phyloP scores from a whole-genome alignment of 371 early-diverging fungal species.

The Entomophthora muscae region DNA sequence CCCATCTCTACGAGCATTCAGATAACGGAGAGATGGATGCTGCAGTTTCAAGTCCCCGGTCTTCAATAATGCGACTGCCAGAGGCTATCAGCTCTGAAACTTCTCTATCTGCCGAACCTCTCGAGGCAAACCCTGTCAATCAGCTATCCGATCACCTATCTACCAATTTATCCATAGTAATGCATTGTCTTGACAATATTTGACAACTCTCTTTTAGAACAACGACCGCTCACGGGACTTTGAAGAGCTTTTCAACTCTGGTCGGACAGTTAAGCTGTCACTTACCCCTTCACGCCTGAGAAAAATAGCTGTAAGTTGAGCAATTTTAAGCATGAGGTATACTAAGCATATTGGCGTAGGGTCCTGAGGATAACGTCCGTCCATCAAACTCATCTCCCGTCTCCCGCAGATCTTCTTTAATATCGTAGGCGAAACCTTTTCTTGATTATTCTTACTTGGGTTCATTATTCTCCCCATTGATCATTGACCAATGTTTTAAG shows the following conservation, averaged over 20 bases:
- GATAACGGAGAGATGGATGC: neutral
- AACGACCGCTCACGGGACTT: neutral
- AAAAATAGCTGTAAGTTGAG: neutral
- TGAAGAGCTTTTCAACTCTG: slow-evolving; percentile 1
- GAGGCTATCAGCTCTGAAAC: neutral
- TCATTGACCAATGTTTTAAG: neutral
- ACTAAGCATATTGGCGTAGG: neutral
- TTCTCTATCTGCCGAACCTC: neutral
- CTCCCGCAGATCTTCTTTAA: neutral
- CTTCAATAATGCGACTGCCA: neutral
- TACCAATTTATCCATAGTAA: slow-evolving; percentile 6
- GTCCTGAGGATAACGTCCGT: neutral
- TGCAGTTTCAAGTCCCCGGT: neutral
- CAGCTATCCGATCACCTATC: neutral
- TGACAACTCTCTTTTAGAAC: neutral
- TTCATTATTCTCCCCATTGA: neutral
- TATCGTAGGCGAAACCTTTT: neutral
- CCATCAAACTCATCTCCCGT: neutral
- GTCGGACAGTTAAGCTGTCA: slow-evolving; percentile 1
- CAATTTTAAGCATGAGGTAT: neutral
- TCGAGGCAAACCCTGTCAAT: neutral
- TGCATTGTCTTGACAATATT: neutral
- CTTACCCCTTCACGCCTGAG: neutral
- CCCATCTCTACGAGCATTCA: neutral
- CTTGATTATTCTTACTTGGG: neutral